Evolutionary conservation across 495 filamentous ascomycete species (phyloP).

Genomic region (Talaromyces trachyspermus): DNA sequence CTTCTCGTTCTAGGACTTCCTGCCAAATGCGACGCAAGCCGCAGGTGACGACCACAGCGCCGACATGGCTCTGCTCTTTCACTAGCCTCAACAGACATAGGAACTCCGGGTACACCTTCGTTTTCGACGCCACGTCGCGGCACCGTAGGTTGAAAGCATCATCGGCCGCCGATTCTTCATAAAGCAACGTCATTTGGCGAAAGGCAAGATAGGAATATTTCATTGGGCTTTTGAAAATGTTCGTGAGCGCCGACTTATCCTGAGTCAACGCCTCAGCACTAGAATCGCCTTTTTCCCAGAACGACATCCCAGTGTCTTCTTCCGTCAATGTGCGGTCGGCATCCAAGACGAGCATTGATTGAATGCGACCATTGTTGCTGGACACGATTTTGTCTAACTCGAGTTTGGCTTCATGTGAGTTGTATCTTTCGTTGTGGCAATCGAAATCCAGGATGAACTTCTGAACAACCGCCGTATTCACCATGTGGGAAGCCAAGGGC

Average conservation of each 20-base stretch:
- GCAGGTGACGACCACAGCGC: slow-evolving; percentile 50
- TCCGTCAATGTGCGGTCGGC: slow-evolving; percentile 50
- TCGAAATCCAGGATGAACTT: slow-evolving; percentile 35
- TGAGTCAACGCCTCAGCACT: slow-evolving; percentile 3
- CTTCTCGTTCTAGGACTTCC: slow-evolving; percentile 40
- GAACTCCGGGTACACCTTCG: slow-evolving; percentile 46
- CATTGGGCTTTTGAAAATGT: slow-evolving; percentile 41
- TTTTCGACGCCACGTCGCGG: slow-evolving; percentile 32
- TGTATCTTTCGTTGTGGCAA: slow-evolving; percentile 31
- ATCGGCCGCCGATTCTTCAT: slow-evolving; percentile 40
- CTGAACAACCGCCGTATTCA: slow-evolving; percentile 12
- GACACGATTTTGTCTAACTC: slow-evolving; percentile 33
- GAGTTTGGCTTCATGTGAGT: slow-evolving; percentile 27
- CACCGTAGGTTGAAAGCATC: slow-evolving; percentile 42
- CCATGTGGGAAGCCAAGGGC: slow-evolving; percentile 6
- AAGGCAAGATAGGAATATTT: slow-evolving; percentile 52
- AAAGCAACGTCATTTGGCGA: slow-evolving; percentile 48
- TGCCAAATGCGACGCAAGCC: slow-evolving; percentile 53
- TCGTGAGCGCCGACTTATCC: slow-evolving; percentile 28
- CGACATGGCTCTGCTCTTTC: slow-evolving; percentile 29
- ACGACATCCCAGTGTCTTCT: slow-evolving; percentile 47
- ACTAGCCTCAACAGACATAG: slow-evolving; percentile 32
- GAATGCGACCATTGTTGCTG: slow-evolving; percentile 12
- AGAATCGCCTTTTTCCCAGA: slow-evolving; percentile 34
- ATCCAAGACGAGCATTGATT: slow-evolving; percentile 50